These are phyloP conservation scores for Ogataea pignaliae DNA, from an alignment of 805 yeast species.

Conservation along the genomic window DNA sequence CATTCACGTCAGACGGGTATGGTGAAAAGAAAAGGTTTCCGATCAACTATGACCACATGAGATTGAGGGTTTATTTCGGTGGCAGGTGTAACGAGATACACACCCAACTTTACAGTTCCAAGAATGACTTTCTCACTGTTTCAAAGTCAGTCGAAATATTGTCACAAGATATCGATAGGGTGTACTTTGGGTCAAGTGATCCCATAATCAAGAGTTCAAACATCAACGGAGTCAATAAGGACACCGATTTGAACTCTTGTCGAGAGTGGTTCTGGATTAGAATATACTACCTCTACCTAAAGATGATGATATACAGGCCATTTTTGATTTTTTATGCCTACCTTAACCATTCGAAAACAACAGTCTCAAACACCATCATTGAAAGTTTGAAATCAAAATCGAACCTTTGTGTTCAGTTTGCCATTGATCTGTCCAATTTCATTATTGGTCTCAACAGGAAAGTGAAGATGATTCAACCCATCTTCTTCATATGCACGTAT, in stretches of 20 bases:
- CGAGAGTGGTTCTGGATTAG: conserved; percentile 27
- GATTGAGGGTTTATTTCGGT: conserved; percentile 17
- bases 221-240: conserved; percentile 1
- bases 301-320: conserved; percentile 21
- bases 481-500: conserved; percentile 20
- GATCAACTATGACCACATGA: conserved; percentile 19
- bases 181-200: conserved; percentile 14
- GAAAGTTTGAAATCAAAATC: conserved; percentile 11
- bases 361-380: conserved; percentile 8
- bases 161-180: conserved; percentile 15
- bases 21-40: conserved; percentile 15
- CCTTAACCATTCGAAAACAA: conserved; percentile 10
- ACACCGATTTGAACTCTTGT: conserved; percentile 1
- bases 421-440: conserved; percentile 16
- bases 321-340: conserved; percentile 22
- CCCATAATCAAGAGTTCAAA: conserved; percentile 4
- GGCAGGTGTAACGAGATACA: conserved; percentile 16
- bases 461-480: conserved; percentile 18
- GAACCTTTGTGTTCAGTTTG: conserved; percentile 15
- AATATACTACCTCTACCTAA: conserved; percentile 22
- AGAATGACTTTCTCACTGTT: conserved; percentile 15
- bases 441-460: conserved; percentile 17
- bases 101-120: conserved; percentile 17
- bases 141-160: conserved; percentile 15
- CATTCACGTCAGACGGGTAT: conserved; percentile 8